These are phyloP conservation scores for Coniochaeta sp. DNA, from an alignment of 2,329 filamentous ascomycete genomes.

Conservation along the genomic window DNA sequence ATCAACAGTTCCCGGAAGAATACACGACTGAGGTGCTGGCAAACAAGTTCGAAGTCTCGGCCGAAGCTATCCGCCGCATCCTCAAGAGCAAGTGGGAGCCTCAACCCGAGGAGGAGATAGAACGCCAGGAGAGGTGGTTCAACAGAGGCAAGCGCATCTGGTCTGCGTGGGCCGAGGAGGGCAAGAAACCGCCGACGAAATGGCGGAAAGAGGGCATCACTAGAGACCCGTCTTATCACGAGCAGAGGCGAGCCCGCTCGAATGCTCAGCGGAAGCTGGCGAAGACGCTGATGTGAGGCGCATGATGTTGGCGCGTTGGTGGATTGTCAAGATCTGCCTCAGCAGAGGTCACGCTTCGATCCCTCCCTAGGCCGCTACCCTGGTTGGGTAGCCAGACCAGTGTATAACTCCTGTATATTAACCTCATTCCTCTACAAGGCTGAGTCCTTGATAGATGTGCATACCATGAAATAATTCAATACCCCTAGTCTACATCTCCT, in stretches of 20 bases:
- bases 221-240: slow-evolving; percentile 27
- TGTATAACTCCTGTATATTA: neutral
- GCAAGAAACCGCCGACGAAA: slow-evolving; percentile 51
- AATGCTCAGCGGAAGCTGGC: slow-evolving; percentile 7
- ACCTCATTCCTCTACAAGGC: neutral
- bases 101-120: slow-evolving; percentile 43
- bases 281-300: slow-evolving; percentile 7
- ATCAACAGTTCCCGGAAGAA: slow-evolving; percentile 65
- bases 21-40: slow-evolving; percentile 72
- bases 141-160: slow-evolving; percentile 53
- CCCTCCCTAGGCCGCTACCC: too few species aligned
- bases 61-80: slow-evolving; percentile 82
- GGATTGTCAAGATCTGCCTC: neutral
- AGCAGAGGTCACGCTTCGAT: neutral
- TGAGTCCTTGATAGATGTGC: neutral
- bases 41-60: slow-evolving; percentile 73
- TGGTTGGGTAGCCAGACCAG: neutral
- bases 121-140: slow-evolving; percentile 54
- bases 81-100: slow-evolving; percentile 72
- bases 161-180: slow-evolving; percentile 50
- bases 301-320: neutral
- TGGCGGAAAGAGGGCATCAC: slow-evolving; percentile 51
- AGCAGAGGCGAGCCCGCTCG: slow-evolving; percentile 6
- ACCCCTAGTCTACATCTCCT: neutral
- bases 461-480: neutral